A percentile compares a stretch with the other conserved stretches of the same genome.
These are phyloP conservation scores for Linnemannia hyalina DNA, from an alignment of 192 early-diverging fungal genomes.

Conservation along the genomic window DNA sequence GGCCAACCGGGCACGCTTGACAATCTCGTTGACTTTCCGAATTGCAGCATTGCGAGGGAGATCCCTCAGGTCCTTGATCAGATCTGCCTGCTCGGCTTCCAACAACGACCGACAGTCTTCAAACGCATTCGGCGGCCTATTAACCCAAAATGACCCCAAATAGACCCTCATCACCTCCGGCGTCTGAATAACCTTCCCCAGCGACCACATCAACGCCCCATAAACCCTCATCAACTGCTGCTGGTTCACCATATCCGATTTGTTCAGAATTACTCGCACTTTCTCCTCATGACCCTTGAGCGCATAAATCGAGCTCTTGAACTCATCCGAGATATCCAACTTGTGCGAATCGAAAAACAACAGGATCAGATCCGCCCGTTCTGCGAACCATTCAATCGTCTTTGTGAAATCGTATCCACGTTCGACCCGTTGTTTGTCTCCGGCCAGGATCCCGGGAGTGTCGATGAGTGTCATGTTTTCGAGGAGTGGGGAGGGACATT, in stretches of 20 bases:
- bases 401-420: constrained; percentile 87
- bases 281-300: constrained; percentile 91
- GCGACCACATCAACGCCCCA: constrained; percentile 94
- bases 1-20: constrained; percentile 84
- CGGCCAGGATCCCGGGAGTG: constrained; percentile 91
- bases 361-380: constrained; percentile 85
- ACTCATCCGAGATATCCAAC: constrained; percentile 92
- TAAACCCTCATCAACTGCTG: constrained; percentile 93
- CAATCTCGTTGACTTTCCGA: constrained; percentile 92
- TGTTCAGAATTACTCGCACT: constrained; percentile 88
- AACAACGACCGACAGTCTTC: constrained; percentile 80
- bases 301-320: constrained; percentile 82
- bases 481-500: constrained; percentile 80
- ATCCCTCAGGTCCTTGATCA: constrained; percentile 78
- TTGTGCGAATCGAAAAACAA: constrained; percentile 92
- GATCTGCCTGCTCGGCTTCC: constrained; percentile 80
- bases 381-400: constrained; percentile 90
- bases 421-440: constrained; percentile 85
- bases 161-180: constrained; percentile 94
- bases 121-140: constrained; percentile 75
- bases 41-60: constrained; percentile 86
- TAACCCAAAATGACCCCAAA: constrained; percentile 83
- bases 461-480: constrained; percentile 90
- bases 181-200: constrained; percentile 89
- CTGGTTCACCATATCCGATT: constrained; percentile 87